Evolutionary conservation across 805 yeast genomes (phyloP), one percentile per base, ranked within the genome.

Genomic region (Saccharomycopsis selenospora): DNA sequence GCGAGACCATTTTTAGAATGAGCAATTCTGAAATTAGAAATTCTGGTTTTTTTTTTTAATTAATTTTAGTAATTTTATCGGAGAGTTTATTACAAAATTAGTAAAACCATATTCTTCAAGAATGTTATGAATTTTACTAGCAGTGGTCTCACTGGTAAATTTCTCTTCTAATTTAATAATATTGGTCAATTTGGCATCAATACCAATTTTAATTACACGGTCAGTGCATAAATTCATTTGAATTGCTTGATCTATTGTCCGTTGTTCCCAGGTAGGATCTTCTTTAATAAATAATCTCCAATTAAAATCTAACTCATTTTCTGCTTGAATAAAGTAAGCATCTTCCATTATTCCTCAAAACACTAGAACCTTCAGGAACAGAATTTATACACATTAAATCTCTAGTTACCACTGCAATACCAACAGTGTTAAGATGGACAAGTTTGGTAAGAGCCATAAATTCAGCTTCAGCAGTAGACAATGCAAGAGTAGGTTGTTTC

Each of bases 311-410:
- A 93, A 69, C 66, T 93, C 93, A 50, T 82, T 77, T 20, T 75
- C 78, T 1, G 98, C 98, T 66, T 93, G 99, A 51, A 86, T 70
- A 64, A 88, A 93, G 67, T 93, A n/a, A n/a, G n/a, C n/a, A 93
- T 55, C 99, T 73, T 1, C 98, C 98, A 65, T 93, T 99, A 0
- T 99, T 93, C 6, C 95, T 80, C 45, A 93, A 67, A 0, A 84
- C 85, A 11, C 96, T 95, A 42, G 78, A 76, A 1, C 88, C 87
- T 8, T 66, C 67, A 20, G 76, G 69, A 1, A 58, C 57, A 1
- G 68, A 73, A 45, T 66, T 72, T 57, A 70, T 65, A 26, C 66
- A 65, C 36, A 71, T 57, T 4, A 68, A 53, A 47, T 72, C 71
- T 40, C 69, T 61, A 3, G 95, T 81, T 17, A 91, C 73, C n/a